A percentile compares a stretch with the other conserved stretches of the same genome.
phyloP scores from a whole-genome alignment of 768 basidiomycete genomes.

The Pleurotus platypus region DNA sequence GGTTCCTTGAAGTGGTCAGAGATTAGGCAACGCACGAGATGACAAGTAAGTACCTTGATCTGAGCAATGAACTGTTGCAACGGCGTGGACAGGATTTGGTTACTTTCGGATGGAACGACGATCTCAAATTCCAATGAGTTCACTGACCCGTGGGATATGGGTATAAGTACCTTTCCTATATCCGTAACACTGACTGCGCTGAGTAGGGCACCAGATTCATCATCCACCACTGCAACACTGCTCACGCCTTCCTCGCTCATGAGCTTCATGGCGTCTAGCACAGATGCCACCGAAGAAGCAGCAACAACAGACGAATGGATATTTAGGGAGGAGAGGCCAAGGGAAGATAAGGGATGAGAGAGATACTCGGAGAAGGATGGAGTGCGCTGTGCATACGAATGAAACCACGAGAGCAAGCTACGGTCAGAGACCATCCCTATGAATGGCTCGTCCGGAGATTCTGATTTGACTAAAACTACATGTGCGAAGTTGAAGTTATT shows the following conservation, averaged over 20 bases:
- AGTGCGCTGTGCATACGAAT: constrained; percentile 45
- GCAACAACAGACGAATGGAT: constrained; percentile 63
- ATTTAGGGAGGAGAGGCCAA: constrained; percentile 63
- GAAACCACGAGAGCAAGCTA: constrained; percentile 67
- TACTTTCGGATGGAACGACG: constrained; percentile 78
- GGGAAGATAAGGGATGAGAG: constrained; percentile 49
- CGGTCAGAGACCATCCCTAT: constrained; percentile 78
- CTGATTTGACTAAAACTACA: constrained; percentile 54
- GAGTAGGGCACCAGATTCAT: constrained; percentile 55
- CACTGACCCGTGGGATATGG: not conserved
- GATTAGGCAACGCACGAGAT: not conserved
- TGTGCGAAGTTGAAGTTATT: not conserved
- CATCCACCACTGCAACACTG: constrained; percentile 74
- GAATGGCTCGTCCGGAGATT: constrained; percentile 39
- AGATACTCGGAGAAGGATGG: constrained; percentile 43
- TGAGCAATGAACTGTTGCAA: constrained; percentile 65
- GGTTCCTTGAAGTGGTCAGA: constrained; percentile 40
- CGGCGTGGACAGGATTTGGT: constrained; percentile 68
- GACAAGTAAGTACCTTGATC: constrained; percentile 54
- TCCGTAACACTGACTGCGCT: constrained; percentile 84
- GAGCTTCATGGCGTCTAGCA: constrained; percentile 78
- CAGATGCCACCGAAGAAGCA: constrained; percentile 52
- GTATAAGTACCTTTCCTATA: constrained; percentile 56
- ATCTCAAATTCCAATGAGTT: constrained; percentile 36
- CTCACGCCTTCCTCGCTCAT: constrained; percentile 88